Percentiles rank a stretch among this genome's conserved stretches.
These are phyloP conservation scores for Panicum virgatum DNA, from an alignment of 202 grass and related monocot genomes.

Conservation along the genomic window DNA sequence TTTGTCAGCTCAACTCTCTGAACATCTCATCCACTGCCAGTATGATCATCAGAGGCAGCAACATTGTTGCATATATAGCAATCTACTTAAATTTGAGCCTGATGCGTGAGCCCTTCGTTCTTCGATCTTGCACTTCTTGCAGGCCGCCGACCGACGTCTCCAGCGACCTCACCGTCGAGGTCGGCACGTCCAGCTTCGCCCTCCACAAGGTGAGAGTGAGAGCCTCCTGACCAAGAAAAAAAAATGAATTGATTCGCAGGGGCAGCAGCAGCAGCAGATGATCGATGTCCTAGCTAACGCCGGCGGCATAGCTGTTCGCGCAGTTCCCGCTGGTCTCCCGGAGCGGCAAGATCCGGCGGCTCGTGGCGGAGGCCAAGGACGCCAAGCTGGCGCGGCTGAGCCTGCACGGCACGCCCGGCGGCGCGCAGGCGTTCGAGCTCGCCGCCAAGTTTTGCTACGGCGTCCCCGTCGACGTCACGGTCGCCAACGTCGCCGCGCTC, in stretches of 20 bases:
- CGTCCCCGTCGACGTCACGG: constrained; percentile 66
- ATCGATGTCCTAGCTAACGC: constrained; percentile 30
- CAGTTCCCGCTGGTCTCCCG: constrained; percentile 98
- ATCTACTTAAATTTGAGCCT: not conserved
- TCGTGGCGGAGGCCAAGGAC: constrained; percentile 75
- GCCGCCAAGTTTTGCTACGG: constrained; percentile 98
- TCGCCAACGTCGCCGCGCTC: constrained; percentile 75
- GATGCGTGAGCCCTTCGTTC: not conserved
- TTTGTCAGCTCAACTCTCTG: not conserved
- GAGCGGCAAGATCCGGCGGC: constrained; percentile 88
- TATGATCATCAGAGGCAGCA: not conserved
- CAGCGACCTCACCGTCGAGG: constrained; percentile 88
- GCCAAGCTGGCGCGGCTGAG: constrained; percentile 68
- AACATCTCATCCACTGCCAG: not conserved
- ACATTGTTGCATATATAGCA: not conserved
- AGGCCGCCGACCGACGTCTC: constrained; percentile 97
- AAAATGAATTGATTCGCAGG: not conserved
- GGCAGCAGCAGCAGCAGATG: too few relatives aligned
- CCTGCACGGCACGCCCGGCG: constrained; percentile 72
- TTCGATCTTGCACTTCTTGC: constrained; percentile 40
- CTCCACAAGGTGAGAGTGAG: constrained; percentile 98
- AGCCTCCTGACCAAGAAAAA: not conserved
- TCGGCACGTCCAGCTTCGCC: constrained; percentile 88
- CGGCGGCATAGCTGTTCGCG: constrained; percentile 48
- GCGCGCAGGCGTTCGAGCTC: constrained; percentile 80